Evolutionary conservation across 2,329 filamentous ascomycete species (phyloP).

Genomic region (Colletotrichum abscissum): DNA sequence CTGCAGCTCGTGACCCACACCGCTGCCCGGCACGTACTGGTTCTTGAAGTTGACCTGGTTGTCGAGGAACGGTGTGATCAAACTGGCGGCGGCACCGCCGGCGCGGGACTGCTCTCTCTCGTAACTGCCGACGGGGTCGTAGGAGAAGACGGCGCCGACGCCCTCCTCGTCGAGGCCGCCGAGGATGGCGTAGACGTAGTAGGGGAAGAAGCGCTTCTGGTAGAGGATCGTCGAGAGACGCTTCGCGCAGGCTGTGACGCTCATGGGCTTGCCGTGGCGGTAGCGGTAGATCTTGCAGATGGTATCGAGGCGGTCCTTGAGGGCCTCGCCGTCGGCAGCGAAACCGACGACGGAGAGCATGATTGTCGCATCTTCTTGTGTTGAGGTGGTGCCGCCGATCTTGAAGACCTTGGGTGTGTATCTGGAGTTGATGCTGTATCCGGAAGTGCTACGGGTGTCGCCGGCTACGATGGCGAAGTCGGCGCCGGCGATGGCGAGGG

Average conservation of each 20-base stretch:
- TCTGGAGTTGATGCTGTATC: slow-evolving; percentile 99
- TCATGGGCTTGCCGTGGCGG: slow-evolving; percentile 97
- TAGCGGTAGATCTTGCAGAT: slow-evolving; percentile 99
- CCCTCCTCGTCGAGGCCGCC: slow-evolving; percentile 95
- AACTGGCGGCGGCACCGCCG: slow-evolving; percentile 87
- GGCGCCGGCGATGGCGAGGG: slow-evolving; percentile 91
- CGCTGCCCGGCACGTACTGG: slow-evolving; percentile 90
- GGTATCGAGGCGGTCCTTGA: slow-evolving; percentile 93
- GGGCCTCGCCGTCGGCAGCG: slow-evolving; percentile 90
- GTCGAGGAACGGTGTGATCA: slow-evolving; percentile 99
- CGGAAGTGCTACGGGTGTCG: slow-evolving; percentile 94
- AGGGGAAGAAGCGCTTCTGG: slow-evolving; percentile 98
- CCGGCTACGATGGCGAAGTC: slow-evolving; percentile 97
- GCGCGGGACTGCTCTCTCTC: slow-evolving; percentile 97
- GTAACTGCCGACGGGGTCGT: slow-evolving; percentile 97
- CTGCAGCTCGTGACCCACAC: slow-evolving; percentile 82
- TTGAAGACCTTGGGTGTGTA: slow-evolving; percentile 97
- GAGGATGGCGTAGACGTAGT: slow-evolving; percentile 95
- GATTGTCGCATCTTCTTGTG: slow-evolving; percentile 86
- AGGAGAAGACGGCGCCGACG: slow-evolving; percentile 93
- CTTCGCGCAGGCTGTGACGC: slow-evolving; percentile 93
- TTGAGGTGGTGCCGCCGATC: slow-evolving; percentile 90
- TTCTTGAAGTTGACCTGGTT: slow-evolving; percentile 99
- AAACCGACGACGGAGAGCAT: slow-evolving; percentile 96
- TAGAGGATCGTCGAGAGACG: slow-evolving; percentile 96